A percentile compares a stretch with the other conserved stretches of the same genome.
Conservation (phyloP, 257 asterid genomes). For the Penstemon barbatus region DNA sequence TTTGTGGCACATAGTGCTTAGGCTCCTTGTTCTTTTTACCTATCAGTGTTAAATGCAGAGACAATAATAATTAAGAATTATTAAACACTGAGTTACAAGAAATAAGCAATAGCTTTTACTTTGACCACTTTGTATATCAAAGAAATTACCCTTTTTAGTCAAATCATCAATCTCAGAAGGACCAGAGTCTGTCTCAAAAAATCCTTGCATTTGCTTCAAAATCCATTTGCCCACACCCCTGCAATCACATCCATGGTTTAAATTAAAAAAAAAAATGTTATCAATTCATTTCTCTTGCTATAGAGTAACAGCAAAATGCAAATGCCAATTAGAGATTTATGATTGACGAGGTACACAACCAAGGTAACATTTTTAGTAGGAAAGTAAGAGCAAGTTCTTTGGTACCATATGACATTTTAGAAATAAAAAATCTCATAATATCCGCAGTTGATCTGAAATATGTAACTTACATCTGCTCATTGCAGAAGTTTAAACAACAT, state of each 20-base stretch:
- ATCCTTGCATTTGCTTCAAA: constrained; percentile 77
- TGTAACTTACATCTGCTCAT: not conserved
- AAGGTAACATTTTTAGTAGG: not conserved
- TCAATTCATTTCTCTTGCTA: constrained; percentile 1
- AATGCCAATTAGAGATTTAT: not conserved
- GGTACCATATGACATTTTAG: not conserved
- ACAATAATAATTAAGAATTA: constrained; percentile 8
- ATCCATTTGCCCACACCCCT: constrained; percentile 98
- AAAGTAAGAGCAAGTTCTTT: not conserved
- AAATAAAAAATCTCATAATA: not conserved
- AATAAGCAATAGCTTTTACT: not conserved
- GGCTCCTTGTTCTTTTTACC: constrained; percentile 62
- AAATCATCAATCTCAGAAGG: constrained; percentile 44
- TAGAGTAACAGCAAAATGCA: not conserved
- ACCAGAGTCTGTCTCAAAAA: constrained; percentile 50
- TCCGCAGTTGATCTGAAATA: not conserved
- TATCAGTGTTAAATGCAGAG: constrained; percentile 27
- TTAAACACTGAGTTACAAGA: constrained; percentile 14
- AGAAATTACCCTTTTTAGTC: constrained; percentile 49
- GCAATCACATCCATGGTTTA: constrained; percentile 18
- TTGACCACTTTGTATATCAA: not conserved
- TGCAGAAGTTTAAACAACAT: not conserved
- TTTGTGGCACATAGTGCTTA: constrained; percentile 83
- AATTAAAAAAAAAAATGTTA: not conserved
- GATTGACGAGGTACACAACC: not conserved